phyloP scores from a whole-genome alignment of 306 rosid species.

The Trichosanthes truncata region DNA sequence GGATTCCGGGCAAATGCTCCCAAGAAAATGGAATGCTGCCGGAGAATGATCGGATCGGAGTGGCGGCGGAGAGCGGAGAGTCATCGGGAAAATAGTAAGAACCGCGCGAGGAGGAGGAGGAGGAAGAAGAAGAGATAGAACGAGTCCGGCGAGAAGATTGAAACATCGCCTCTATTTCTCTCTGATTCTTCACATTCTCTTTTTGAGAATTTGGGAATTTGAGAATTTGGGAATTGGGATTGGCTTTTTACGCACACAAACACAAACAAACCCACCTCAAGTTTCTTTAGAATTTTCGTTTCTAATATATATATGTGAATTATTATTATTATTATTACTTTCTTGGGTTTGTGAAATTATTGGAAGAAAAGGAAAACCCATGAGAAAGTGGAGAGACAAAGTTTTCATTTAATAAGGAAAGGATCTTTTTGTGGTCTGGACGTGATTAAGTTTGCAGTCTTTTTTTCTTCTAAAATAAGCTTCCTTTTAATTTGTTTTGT shows the following conservation, averaged over 20 bases:
- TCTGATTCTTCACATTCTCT: neutral
- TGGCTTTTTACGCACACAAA: neutral
- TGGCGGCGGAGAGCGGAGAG: conserved; percentile 24
- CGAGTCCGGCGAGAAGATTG: conserved; percentile 22
- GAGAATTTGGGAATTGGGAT: neutral
- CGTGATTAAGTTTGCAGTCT: neutral
- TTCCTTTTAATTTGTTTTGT: neutral
- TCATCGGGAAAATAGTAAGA: conserved; percentile 37
- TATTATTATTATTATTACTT: too few relatives aligned
- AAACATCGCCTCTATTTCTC: neutral
- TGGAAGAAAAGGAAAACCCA: neutral
- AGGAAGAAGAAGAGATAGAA: conserved; percentile 42
- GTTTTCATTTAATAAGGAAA: neutral
- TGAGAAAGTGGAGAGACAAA: neutral
- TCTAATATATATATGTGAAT: neutral
- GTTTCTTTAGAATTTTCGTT: neutral
- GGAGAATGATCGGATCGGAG: conserved; percentile 41
- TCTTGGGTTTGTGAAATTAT: neutral
- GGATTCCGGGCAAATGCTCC: conserved; percentile 90
- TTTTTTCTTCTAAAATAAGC: conserved; percentile 6
- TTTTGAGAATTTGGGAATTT: neutral
- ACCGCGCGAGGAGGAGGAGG: conserved; percentile 36
- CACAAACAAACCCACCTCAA: neutral
- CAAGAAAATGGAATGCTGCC: conserved; percentile 97
- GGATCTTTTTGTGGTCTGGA: neutral